A percentile compares a stretch with the other conserved stretches of the same genome.
These are phyloP conservation scores for Silene vulgaris DNA, from an alignment of 179 eudicot genomes.

Conservation along the genomic window DNA sequence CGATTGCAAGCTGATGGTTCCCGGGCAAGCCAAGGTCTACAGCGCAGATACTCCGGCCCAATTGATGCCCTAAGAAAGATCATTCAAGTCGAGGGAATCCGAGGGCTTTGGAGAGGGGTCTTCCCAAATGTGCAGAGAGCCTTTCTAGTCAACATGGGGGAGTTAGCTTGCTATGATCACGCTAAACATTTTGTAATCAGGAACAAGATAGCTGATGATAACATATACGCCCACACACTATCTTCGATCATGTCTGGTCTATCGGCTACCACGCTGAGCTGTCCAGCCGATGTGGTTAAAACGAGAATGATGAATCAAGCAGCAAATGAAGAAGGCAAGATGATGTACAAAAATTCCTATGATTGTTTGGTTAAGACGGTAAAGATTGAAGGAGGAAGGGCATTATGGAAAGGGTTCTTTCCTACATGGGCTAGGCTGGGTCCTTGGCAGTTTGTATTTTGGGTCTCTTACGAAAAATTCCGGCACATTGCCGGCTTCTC, in stretches of 20 bases:
- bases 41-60: constrained; percentile 60
- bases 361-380: constrained; percentile 76
- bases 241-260: constrained; percentile 74
- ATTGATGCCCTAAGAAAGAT: constrained; percentile 62
- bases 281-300: constrained; percentile 88
- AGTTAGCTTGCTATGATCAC: constrained; percentile 82
- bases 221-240: constrained; percentile 70
- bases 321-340: constrained; percentile 31
- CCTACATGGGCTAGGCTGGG: constrained; percentile 98
- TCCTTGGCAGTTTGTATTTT: constrained; percentile 91
- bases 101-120: constrained; percentile 85
- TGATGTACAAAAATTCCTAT: constrained; percentile 53
- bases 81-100: constrained; percentile 46
- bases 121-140: constrained; percentile 81
- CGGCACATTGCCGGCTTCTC: constrained; percentile 61
- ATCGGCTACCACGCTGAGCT: constrained; percentile 75
- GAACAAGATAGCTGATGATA: constrained; percentile 55
- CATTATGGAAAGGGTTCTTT: constrained; percentile 82
- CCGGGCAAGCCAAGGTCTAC: constrained; percentile 52
- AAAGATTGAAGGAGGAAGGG: constrained; percentile 56
- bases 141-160: constrained; percentile 89
- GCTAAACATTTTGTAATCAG: constrained; percentile 56
- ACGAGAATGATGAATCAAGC: constrained; percentile 83
- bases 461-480: constrained; percentile 87
- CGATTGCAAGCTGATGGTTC: constrained; percentile 89